A percentile compares a stretch with the other conserved stretches of the same genome.
phyloP scores from a whole-genome alignment of 179 eudicot species.

The Spinacia oleracea region DNA sequence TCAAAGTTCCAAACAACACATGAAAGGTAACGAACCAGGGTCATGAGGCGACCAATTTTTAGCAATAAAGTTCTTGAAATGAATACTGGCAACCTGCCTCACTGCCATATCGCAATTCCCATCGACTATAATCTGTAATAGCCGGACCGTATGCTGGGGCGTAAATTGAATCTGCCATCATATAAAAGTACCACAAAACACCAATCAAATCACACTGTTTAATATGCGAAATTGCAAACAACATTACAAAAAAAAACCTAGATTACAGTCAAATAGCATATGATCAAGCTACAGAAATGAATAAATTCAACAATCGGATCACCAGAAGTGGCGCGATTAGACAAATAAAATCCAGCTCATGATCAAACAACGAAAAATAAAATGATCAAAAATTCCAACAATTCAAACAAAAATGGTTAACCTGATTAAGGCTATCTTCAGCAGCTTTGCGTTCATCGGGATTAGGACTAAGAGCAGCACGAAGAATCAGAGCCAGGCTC shows the following conservation, averaged over 20 bases:
- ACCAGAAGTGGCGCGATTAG: neutral
- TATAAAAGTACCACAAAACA: neutral
- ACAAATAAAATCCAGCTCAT: neutral
- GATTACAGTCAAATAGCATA: neutral
- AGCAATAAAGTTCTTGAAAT: constrained; percentile 86
- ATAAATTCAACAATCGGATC: neutral
- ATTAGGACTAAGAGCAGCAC: constrained; percentile 94
- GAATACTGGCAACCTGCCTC: constrained; percentile 91
- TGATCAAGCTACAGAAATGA: neutral
- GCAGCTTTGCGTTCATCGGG: constrained; percentile 94
- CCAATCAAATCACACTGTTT: neutral
- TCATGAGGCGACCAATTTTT: constrained; percentile 94
- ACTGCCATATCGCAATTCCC: constrained; percentile 80
- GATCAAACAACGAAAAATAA: constrained; percentile 8
- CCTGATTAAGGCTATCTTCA: constrained; percentile 93
- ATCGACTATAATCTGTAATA: constrained; percentile 87
- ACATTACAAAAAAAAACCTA: neutral
- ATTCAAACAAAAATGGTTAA: neutral
- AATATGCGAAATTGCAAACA: neutral
- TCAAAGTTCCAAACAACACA: constrained; percentile 2
- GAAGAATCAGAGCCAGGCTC: constrained; percentile 69
- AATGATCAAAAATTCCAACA: neutral
- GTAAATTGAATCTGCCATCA: constrained; percentile 72
- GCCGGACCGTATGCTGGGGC: constrained; percentile 91
- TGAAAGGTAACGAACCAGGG: constrained; percentile 47